Percentiles rank a stretch among this genome's conserved stretches.
These are phyloP conservation scores for Bipolaris gigantea DNA, from an alignment of 2,329 filamentous ascomycete genomes.

Conservation along the genomic window DNA sequence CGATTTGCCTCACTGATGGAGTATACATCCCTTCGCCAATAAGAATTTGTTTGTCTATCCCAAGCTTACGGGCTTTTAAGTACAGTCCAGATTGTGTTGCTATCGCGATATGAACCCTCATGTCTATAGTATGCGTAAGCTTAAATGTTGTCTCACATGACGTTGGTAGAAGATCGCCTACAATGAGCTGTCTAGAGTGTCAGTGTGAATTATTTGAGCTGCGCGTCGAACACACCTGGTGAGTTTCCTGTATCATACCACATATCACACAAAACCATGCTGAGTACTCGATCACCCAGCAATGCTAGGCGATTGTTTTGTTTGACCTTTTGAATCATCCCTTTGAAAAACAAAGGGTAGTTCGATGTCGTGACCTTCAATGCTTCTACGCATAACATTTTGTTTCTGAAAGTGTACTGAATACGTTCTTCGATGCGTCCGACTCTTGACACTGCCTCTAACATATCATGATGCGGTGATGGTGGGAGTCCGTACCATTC, in stretches of 20 bases:
- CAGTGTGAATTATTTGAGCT: not conserved
- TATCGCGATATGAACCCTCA: not conserved
- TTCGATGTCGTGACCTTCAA: conserved; percentile 14
- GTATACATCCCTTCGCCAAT: not conserved
- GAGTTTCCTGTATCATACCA: conserved; percentile 22
- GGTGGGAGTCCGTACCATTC: conserved; percentile 10
- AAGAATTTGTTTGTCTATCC: conserved; percentile 14
- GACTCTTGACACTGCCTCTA: conserved; percentile 20
- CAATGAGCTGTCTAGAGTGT: conserved; percentile 10
- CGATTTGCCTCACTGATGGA: conserved; percentile 4
- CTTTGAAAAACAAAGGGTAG: conserved; percentile 21
- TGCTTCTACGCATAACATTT: conserved; percentile 22
- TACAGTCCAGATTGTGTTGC: conserved; percentile 12
- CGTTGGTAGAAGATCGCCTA: not conserved
- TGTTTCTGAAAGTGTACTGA: conserved; percentile 28
- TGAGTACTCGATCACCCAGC: conserved; percentile 24
- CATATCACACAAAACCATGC: conserved; percentile 16
- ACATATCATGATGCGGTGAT: conserved; percentile 13
- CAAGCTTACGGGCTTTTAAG: conserved; percentile 7
- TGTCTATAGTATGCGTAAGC: not conserved
- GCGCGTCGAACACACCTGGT: conserved; percentile 2
- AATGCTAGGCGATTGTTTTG: conserved; percentile 27
- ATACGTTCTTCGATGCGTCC: conserved; percentile 17
- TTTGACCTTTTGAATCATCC: conserved; percentile 4
- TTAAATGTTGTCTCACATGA: not conserved